These are phyloP conservation scores for Agaricus sinodeliciosus DNA, from an alignment of 768 basidiomycete species.

Conservation along the genomic window DNA sequence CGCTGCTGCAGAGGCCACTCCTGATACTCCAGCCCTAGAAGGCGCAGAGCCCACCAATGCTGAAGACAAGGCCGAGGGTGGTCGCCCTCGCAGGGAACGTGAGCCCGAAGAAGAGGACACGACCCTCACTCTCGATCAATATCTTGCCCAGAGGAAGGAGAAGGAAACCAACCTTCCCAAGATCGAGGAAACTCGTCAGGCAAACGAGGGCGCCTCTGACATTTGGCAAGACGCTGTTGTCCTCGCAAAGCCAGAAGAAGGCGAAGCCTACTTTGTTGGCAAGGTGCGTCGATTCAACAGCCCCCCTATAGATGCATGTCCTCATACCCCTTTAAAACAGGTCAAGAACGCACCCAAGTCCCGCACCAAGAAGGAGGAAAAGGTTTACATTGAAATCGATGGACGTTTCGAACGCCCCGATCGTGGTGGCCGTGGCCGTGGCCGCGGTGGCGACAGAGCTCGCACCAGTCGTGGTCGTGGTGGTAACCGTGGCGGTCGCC, in stretches of 20 bases:
- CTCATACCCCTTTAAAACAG: conserved; percentile 30
- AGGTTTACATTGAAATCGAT: conserved; percentile 89
- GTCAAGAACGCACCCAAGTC: conserved; percentile 58
- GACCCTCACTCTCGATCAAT: conserved; percentile 91
- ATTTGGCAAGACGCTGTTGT: conserved; percentile 69
- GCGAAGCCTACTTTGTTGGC: conserved; percentile 77
- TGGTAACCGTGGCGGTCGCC: conserved; percentile 39
- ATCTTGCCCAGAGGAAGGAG: conserved; percentile 76
- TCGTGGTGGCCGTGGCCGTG: conserved; percentile 54
- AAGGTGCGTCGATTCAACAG: conserved; percentile 52
- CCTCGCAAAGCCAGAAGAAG: conserved; percentile 63
- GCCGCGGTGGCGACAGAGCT: conserved; percentile 40
- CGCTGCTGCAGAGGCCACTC: conserved; percentile 49
- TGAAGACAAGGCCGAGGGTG: conserved; percentile 33
- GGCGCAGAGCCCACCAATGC: conserved; percentile 24
- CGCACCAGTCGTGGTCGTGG: conserved; percentile 38
- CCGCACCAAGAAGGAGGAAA: conserved; percentile 80
- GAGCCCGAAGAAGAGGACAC: conserved; percentile 87
- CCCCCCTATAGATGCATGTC: not conserved
- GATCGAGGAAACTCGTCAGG: conserved; percentile 69
- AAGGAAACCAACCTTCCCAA: conserved; percentile 61
- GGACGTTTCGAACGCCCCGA: conserved; percentile 79
- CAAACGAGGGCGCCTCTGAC: conserved; percentile 71
- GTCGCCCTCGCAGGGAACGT: conserved; percentile 39
- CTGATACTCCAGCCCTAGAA: conserved; percentile 21